Conservation (phyloP, 805 yeast species). For the Metschnikowia vanudenii region DNA sequence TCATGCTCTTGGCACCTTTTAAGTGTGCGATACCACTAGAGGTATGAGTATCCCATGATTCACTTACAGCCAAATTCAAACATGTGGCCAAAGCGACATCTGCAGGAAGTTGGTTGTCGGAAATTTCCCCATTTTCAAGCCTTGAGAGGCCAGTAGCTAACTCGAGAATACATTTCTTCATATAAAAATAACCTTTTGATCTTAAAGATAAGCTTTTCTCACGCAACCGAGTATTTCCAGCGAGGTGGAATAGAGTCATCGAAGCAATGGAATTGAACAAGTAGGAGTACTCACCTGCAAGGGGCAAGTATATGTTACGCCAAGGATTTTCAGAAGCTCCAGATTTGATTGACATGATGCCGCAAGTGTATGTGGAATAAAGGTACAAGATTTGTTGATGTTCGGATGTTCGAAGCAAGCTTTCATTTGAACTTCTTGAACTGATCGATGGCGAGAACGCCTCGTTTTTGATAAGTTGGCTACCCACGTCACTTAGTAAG, state of each 20-base stretch:
- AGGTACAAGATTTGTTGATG: conserved; percentile 36
- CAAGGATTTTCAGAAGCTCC: conserved; percentile 70
- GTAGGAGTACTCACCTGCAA: conserved; percentile 54
- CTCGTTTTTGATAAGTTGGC: conserved; percentile 11
- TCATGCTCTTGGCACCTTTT: conserved; percentile 64
- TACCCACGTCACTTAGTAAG: conserved; percentile 9
- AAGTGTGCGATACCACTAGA: conserved; percentile 69
- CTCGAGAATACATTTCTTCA: conserved; percentile 59
- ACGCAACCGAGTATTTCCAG: conserved; percentile 38
- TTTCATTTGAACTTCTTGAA: conserved; percentile 5
- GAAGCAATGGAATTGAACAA: conserved; percentile 63
- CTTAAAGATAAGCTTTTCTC: conserved; percentile 45
- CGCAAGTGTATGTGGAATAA: conserved; percentile 37
- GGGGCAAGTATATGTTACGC: conserved; percentile 56
- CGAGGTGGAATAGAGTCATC: conserved; percentile 61
- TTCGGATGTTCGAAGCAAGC: conserved; percentile 28
- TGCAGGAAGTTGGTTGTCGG: conserved; percentile 42
- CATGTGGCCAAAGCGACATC: conserved; percentile 69
- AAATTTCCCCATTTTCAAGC: conserved; percentile 21
- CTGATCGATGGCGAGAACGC: conserved; percentile 14
- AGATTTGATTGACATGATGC: conserved; percentile 59
- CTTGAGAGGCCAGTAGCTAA: conserved; percentile 53
- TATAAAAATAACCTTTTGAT: conserved; percentile 52
- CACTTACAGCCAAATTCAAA: conserved; percentile 60
- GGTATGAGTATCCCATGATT: conserved; percentile 67